Conservation (phyloP, 2,329 filamentous ascomycete genomes). For the Pleoardoris graminearum region DNA sequence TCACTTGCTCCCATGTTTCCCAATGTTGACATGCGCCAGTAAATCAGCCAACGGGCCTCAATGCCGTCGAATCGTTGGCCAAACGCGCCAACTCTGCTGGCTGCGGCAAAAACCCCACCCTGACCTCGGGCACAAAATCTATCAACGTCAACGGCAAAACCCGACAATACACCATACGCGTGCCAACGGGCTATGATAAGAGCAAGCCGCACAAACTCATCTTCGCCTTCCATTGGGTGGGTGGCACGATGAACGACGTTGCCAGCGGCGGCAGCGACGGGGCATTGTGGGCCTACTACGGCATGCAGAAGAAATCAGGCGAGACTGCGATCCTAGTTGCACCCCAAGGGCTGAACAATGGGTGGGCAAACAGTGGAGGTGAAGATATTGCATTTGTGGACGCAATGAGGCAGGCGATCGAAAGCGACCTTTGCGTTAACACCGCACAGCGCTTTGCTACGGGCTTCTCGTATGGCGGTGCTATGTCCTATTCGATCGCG, state of each 20-base stretch:
- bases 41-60: background rate
- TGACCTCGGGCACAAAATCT: slow-evolving; percentile 15
- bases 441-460: slow-evolving; percentile 49
- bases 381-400: slow-evolving; percentile 51
- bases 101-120: slow-evolving; percentile 19
- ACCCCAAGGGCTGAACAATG: slow-evolving; percentile 46
- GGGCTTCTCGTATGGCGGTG: slow-evolving; percentile 53
- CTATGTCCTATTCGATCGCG: slow-evolving; percentile 50
- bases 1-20: background rate
- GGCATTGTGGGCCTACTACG: slow-evolving; percentile 40
- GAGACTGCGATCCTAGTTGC: slow-evolving; percentile 51
- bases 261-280: slow-evolving; percentile 13
- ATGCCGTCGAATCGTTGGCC: background rate
- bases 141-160: slow-evolving; percentile 28
- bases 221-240: slow-evolving; percentile 48
- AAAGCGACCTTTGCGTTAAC: slow-evolving; percentile 50
- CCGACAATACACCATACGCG: slow-evolving; percentile 18
- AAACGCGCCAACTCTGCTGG: slow-evolving; percentile 9
- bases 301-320: slow-evolving; percentile 42
- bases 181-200: slow-evolving; percentile 47
- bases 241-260: slow-evolving; percentile 45
- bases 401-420: slow-evolving; percentile 44
- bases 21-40: background rate
- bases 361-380: slow-evolving; percentile 51
- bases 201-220: slow-evolving; percentile 46